Evolutionary conservation across 23 red algal species (phyloP), one percentile per base, ranked within the genome.

Genomic region (Gracilaria caudata): DNA sequence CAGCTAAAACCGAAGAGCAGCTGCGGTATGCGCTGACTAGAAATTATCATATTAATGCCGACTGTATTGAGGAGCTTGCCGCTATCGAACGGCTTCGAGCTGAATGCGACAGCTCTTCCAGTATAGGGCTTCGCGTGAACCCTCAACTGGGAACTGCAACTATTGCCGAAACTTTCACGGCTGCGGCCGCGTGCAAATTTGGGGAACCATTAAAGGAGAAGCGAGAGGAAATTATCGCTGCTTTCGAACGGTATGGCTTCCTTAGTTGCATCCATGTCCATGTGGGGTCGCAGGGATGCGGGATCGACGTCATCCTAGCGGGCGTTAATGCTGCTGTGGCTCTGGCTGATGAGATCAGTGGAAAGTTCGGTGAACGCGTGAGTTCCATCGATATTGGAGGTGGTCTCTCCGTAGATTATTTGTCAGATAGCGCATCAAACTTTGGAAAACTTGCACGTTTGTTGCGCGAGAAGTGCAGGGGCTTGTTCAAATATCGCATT

Each of bases 341-440:
- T 0, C 82, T 95, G 57, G 77, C 84, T 19, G 75, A 82, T 57
- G 75, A 95, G 70, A 37, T 95, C 9, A 76, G 84, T 32, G 34
- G n/a, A 32, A 28, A 40, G 17, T 17, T 74, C 51, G 79, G 66
- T 24, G 37, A 36, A 21, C 70, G 43, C 10, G 53, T 95, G 23
- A 36, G 44, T 34, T 70, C 63, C 19, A 77, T 95, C 12, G 93
- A 95, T 38, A 95, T 95, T 77, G 93, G 93, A 7, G 93, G 93
- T 28, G 93, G 93, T 32, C 71, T 95, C 10, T 95, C 93, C 30
- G 93, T 79, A 41, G 79, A 95, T 45, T 95, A 95, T 73, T 83
- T 37, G 25, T 77, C 71, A 41, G 79, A 90, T 32, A 37, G 40
- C 10, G 89, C 40, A 37, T 71, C 63, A 2, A 85, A 46, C 66